Evolutionary conservation across 2,329 filamentous ascomycete genomes (phyloP).

Genomic region (Trichoderma semiorbis): DNA sequence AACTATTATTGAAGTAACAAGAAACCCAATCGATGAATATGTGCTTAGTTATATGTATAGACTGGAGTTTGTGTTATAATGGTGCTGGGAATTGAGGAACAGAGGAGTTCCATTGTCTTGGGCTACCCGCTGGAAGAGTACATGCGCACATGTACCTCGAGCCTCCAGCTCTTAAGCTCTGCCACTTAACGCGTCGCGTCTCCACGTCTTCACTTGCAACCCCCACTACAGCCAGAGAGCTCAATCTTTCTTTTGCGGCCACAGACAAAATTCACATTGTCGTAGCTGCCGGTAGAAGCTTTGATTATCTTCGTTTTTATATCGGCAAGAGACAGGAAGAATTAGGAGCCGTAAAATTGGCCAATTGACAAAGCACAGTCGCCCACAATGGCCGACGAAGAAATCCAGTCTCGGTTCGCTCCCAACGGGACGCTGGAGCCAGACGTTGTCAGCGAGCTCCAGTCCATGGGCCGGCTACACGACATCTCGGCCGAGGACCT

Average conservation of each 20-base stretch:
- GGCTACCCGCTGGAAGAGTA: background rate
- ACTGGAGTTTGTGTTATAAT: background rate
- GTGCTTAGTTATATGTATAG: background rate
- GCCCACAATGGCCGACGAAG: conserved; percentile 36
- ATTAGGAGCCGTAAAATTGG: background rate
- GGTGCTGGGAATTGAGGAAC: background rate
- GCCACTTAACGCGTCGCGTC: conserved; percentile 18
- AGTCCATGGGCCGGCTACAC: conserved; percentile 83
- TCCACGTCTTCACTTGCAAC: background rate
- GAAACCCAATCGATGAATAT: background rate
- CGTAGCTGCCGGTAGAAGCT: background rate
- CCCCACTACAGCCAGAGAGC: conserved; percentile 8
- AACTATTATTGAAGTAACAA: background rate
- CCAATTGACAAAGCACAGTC: background rate
- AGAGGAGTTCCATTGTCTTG: background rate
- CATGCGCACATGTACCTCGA: background rate
- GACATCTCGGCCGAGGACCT: conserved; percentile 78
- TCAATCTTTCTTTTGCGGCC: background rate
- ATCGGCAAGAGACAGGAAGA: background rate
- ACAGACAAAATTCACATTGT: background rate
- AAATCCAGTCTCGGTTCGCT: conserved; percentile 36
- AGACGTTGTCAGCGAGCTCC: conserved; percentile 77
- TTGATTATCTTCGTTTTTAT: background rate
- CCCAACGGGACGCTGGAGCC: conserved; percentile 55
- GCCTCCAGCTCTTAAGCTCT: background rate